Percentiles rank a stretch among this genome's conserved stretches.
phyloP scores from a whole-genome alignment of 73 alveolate species.

The Blepharisma stoltei region DNA sequence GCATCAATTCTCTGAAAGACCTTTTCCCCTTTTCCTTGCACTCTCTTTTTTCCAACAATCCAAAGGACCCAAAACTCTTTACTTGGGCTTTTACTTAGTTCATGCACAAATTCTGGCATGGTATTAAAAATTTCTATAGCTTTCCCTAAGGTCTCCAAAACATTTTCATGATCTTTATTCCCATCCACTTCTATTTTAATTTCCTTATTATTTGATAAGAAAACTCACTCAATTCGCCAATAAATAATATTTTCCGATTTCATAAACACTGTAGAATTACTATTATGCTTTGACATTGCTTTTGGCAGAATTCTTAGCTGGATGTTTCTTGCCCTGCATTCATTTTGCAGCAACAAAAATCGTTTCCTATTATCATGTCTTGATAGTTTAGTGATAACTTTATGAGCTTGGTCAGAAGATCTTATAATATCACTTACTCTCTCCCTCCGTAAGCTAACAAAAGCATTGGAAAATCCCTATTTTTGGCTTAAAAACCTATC shows the following conservation, averaged over 20 bases:
- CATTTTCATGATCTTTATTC: background rate
- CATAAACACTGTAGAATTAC: background rate
- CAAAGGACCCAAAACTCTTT: background rate
- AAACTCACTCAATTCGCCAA: constrained; percentile 10
- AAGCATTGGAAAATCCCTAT: no score
- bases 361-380: constrained; percentile 1
- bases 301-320: constrained; percentile 17
- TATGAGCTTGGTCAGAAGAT: background rate
- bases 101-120: background rate
- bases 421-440: background rate
- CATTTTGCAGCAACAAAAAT: background rate
- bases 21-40: background rate
- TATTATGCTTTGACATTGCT: constrained; percentile 11
- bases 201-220: background rate
- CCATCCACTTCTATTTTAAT: background rate
- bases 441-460: no score
- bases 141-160: background rate
- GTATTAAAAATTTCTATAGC: background rate
- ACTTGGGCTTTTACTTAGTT: background rate
- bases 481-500: no score
- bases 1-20: background rate
- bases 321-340: background rate
- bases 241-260: constrained; percentile 4
- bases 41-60: background rate
- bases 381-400: constrained; percentile 8